Evolutionary conservation across 495 filamentous ascomycete species (phyloP).

Genomic region (Saxispiralis lemnorum): DNA sequence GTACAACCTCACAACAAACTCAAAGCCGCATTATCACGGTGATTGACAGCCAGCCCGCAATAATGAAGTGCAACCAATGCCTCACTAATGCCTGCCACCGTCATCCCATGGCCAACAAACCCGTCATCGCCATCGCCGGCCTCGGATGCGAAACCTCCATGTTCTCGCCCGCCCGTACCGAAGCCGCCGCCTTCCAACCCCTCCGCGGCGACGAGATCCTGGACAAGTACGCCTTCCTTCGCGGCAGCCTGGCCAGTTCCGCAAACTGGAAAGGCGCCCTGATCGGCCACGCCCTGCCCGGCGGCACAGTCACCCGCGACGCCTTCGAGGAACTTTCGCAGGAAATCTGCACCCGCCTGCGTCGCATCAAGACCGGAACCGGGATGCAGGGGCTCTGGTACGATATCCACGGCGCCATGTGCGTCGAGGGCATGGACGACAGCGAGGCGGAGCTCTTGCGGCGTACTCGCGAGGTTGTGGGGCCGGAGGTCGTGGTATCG

Average conservation of each 20-base stretch:
- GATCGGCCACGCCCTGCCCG: slow-evolving; percentile 38
- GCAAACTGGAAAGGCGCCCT: slow-evolving; percentile 35
- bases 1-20: too few species aligned
- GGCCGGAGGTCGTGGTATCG: slow-evolving; percentile 33
- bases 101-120: slow-evolving; percentile 7
- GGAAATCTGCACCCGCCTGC: slow-evolving; percentile 32
- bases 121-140: slow-evolving; percentile 37
- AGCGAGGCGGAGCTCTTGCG: slow-evolving; percentile 34
- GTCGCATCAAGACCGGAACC: slow-evolving; percentile 19
- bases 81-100: too few species aligned
- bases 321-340: slow-evolving; percentile 32
- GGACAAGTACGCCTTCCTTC: slow-evolving; percentile 31
- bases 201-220: slow-evolving; percentile 30
- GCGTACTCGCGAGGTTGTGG: slow-evolving; percentile 31
- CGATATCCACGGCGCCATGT: slow-evolving; percentile 44
- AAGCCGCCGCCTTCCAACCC: slow-evolving; percentile 36
- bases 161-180: slow-evolving; percentile 36
- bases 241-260: slow-evolving; percentile 26
- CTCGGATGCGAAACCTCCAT: slow-evolving; percentile 40
- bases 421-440: slow-evolving; percentile 35
- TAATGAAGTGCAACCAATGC: too few species aligned
- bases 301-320: slow-evolving; percentile 31
- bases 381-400: slow-evolving; percentile 37
- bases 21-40: too few species aligned
- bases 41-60: too few species aligned